These are phyloP conservation scores for Miamiensis avidus DNA, from an alignment of 169 alveolate species.

Conservation along the genomic window DNA sequence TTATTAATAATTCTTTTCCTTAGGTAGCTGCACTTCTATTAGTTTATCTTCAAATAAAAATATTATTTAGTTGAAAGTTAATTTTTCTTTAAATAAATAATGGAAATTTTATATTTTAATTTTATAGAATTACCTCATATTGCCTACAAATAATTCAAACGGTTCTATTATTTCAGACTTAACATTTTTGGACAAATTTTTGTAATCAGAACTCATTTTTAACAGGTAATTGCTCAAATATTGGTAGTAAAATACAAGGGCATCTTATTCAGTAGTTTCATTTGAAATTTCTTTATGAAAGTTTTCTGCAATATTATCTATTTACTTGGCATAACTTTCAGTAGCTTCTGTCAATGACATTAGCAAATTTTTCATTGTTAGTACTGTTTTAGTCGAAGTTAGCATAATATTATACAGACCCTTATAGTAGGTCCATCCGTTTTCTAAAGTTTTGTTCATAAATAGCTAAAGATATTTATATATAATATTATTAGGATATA, in stretches of 20 bases:
- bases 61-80: not conserved
- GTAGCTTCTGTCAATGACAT: conserved; percentile 1
- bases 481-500: too few species aligned
- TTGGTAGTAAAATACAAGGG: conserved; percentile 5
- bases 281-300: conserved; percentile 13
- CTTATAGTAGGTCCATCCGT: conserved; percentile 3
- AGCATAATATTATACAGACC: conserved; percentile 6
- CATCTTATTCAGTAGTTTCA: conserved; percentile 15
- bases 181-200: not conserved
- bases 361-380: not conserved
- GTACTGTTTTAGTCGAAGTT: conserved; percentile 7
- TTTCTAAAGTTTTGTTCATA: conserved; percentile 5
- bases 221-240: conserved; percentile 23
- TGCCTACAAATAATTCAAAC: conserved; percentile 15
- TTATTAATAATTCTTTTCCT: not conserved
- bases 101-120: not conserved
- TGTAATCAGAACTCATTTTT: conserved; percentile 2
- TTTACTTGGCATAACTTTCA: not conserved
- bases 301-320: conserved; percentile 2
- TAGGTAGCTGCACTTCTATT: not conserved
- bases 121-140: conserved; percentile 14
- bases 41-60: not conserved
- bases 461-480: too few species aligned
- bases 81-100: too few species aligned
- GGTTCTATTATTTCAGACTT: conserved; percentile 15